Percentiles rank a stretch among this genome's conserved stretches.
Evolutionary conservation across 192 early-diverging fungal species (phyloP).

Genomic region (Backusella australiensis): DNA sequence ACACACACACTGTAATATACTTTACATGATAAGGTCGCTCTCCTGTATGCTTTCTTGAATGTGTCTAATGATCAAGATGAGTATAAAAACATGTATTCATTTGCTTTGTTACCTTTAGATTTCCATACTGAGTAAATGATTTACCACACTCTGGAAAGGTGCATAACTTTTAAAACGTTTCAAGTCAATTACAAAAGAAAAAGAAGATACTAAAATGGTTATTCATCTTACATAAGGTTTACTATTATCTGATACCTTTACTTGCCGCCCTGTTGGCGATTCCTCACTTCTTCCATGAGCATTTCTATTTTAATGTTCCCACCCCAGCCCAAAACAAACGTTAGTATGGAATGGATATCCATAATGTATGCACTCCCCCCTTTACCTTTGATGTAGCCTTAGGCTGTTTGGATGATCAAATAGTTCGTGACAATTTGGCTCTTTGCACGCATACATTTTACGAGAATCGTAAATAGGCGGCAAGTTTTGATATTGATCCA

Average conservation of each 20-base stretch:
- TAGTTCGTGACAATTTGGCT: not conserved
- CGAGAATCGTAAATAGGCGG: not conserved
- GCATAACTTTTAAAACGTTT: not conserved
- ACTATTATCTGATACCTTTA: not conserved
- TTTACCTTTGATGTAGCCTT: constrained; percentile 2
- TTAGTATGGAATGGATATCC: no score
- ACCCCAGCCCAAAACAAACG: no score
- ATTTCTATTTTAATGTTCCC: not conserved
- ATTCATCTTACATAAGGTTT: constrained; percentile 16
- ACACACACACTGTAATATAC: not conserved
- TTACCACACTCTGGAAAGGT: constrained; percentile 8
- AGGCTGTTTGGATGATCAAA: not conserved
- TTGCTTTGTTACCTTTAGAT: not conserved
- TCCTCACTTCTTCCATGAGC: not conserved
- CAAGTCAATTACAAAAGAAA: not conserved
- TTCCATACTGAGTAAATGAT: constrained; percentile 10
- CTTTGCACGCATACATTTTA: not conserved
- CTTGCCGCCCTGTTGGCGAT: not conserved
- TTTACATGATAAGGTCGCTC: constrained; percentile 20
- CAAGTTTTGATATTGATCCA: not conserved
- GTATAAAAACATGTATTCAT: not conserved
- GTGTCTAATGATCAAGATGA: constrained; percentile 6
- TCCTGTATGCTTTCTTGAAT: constrained; percentile 21
- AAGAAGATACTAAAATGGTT: not conserved
- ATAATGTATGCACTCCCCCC: not conserved